Conservation (phyloP, 148 eudicot species). For the Nepenthes gracilis region DNA sequence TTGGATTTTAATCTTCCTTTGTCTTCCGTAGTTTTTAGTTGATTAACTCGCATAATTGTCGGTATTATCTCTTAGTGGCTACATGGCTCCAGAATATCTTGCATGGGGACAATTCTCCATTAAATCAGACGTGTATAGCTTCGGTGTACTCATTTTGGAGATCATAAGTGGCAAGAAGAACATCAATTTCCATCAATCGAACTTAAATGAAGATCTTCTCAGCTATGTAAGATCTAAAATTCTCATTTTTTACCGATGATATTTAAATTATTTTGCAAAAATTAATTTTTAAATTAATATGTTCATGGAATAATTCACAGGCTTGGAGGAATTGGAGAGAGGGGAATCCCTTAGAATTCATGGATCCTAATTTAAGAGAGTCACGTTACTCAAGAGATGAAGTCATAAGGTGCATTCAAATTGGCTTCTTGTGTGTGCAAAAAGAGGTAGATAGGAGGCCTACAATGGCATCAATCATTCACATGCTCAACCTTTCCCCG, state of each 20-base stretch:
- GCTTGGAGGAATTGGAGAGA: conserved; percentile 26
- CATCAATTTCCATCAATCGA: conserved; percentile 9
- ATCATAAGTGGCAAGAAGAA: conserved; percentile 26
- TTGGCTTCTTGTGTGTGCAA: conserved; percentile 9
- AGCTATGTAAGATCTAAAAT: background rate
- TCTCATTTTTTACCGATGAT: background rate
- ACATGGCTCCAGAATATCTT: conserved; percentile 28
- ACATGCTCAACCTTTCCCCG: conserved; percentile 3
- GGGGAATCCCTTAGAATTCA: background rate
- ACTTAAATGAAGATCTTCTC: conserved; percentile 8
- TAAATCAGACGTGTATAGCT: conserved; percentile 14
- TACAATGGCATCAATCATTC: conserved; percentile 9
- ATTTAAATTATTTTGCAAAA: too few species aligned
- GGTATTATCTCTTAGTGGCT: conserved; percentile 17
- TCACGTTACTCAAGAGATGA: conserved; percentile 8
- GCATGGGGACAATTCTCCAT: conserved; percentile 11
- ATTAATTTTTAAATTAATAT: too few species aligned
- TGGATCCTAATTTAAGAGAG: conserved; percentile 3
- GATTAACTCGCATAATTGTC: too few species aligned
- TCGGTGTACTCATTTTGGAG: conserved; percentile 32
- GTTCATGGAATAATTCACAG: background rate
- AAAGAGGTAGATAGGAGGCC: conserved; percentile 8
- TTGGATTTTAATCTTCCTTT: too few species aligned
- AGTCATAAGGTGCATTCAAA: too few species aligned
- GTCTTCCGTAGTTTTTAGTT: too few species aligned